A percentile compares a stretch with the other conserved stretches of the same genome.
Conservation (phyloP, 352 stramenopile species). For the Pythium monospermum region DNA sequence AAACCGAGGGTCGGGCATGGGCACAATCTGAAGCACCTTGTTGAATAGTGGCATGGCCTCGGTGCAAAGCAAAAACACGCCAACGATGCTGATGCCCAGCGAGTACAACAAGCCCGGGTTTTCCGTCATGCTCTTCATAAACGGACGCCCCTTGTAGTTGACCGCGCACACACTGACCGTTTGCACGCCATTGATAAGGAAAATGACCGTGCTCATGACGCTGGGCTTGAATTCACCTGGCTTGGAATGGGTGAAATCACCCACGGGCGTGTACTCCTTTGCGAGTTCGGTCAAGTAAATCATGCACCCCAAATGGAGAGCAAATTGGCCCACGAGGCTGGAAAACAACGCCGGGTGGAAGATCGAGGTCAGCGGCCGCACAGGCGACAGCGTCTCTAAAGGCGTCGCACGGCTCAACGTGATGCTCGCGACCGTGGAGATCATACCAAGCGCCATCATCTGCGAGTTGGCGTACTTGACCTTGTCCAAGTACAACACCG, state of each 20-base stretch:
- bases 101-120: constrained; percentile 95
- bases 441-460: constrained; percentile 87
- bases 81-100: constrained; percentile 79
- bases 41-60: constrained; percentile 90
- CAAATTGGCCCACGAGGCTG: constrained; percentile 95
- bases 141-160: constrained; percentile 98
- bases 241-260: constrained; percentile 65
- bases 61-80: constrained; percentile 90
- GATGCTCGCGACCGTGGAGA: constrained; percentile 81
- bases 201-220: constrained; percentile 98
- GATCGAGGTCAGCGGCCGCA: constrained; percentile 93
- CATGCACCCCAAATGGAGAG: constrained; percentile 93
- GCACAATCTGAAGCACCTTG: constrained; percentile 90
- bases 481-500: constrained; percentile 96
- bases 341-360: constrained; percentile 93
- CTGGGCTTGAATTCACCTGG: constrained; percentile 96
- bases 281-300: constrained; percentile 89
- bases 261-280: constrained; percentile 86
- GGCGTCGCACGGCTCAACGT: constrained; percentile 92
- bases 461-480: constrained; percentile 99
- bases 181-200: constrained; percentile 94
- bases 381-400: constrained; percentile 89
- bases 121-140: constrained; percentile 97
- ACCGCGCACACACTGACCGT: constrained; percentile 98
- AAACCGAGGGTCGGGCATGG: constrained; percentile 86